Evolutionary conservation across 2,329 filamentous ascomycete species (phyloP).

Genomic region (Xylariales sp.): DNA sequence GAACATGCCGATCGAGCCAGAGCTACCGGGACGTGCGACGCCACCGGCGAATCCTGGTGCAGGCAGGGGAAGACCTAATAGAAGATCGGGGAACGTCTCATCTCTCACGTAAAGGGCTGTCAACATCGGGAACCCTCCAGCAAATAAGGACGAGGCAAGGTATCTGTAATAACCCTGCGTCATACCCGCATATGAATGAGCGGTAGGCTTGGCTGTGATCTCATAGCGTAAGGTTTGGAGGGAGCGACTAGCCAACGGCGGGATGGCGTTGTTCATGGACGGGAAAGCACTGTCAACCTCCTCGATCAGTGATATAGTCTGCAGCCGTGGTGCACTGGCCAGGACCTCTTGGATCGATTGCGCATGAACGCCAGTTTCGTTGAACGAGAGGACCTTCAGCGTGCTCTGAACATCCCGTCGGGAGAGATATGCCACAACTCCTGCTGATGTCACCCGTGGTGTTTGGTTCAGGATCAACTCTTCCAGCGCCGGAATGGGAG

Average conservation of each 20-base stretch:
- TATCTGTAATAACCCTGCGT: constrained; percentile 75
- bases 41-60: constrained; percentile 36
- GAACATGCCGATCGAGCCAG: constrained; percentile 24
- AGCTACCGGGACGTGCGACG: constrained; percentile 28
- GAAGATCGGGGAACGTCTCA: constrained; percentile 72
- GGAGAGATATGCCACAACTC: constrained; percentile 65
- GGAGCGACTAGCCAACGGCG: constrained; percentile 63
- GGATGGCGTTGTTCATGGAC: constrained; percentile 42
- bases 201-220: constrained; percentile 58
- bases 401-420: constrained; percentile 52
- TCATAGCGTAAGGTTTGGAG: constrained; percentile 77
- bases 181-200: constrained; percentile 53
- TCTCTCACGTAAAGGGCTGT: constrained; percentile 82
- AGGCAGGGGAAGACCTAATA: constrained; percentile 67
- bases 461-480: constrained; percentile 69
- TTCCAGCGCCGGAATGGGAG: constrained; percentile 69
- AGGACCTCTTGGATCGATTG: constrained; percentile 58
- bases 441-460: constrained; percentile 66
- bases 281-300: constrained; percentile 47
- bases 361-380: constrained; percentile 65
- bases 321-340: constrained; percentile 51
- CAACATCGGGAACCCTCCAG: constrained; percentile 69
- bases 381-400: constrained; percentile 66
- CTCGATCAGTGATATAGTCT: constrained; percentile 50
- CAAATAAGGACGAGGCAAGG: constrained; percentile 76